phyloP scores from a whole-genome alignment of 2,329 filamentous ascomycete genomes.

The Berkeleyomyces basicola region DNA sequence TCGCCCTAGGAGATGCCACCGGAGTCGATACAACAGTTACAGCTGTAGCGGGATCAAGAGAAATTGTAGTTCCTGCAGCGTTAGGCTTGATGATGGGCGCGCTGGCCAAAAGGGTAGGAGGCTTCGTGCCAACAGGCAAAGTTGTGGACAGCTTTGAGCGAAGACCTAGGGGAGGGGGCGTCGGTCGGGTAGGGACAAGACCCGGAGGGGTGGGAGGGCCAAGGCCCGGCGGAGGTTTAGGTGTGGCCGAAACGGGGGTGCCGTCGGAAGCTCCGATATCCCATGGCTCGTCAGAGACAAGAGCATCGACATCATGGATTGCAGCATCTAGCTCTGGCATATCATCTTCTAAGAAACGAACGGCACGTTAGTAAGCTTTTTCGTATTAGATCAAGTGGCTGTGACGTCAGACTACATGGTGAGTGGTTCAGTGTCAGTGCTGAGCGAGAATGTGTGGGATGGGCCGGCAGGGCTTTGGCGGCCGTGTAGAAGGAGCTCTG shows the following conservation, averaged over 20 bases:
- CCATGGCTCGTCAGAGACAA: slow-evolving; percentile 43
- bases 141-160: not conserved
- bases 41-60: not conserved
- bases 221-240: slow-evolving; percentile 7
- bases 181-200: not conserved
- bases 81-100: not conserved
- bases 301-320: slow-evolving; percentile 46
- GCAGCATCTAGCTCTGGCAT: slow-evolving; percentile 44
- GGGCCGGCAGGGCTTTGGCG: not conserved
- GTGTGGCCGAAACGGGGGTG: not conserved
- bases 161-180: not conserved
- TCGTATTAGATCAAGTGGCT: slow-evolving; percentile 13
- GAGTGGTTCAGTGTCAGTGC: not conserved
- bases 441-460: not conserved
- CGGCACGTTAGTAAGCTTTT: slow-evolving; percentile 26
- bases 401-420: slow-evolving; percentile 1
- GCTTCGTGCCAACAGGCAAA: not conserved
- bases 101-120: not conserved
- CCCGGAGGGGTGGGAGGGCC: slow-evolving; percentile 20
- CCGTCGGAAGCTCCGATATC: not conserved
- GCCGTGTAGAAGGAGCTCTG: not conserved
- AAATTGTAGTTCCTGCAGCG: not conserved
- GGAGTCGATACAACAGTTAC: not conserved
- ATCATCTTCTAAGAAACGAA: slow-evolving; percentile 39
- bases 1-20: slow-evolving; percentile 17